phyloP scores from a whole-genome alignment of 768 basidiomycete genomes.

The Inosperma sp. region DNA sequence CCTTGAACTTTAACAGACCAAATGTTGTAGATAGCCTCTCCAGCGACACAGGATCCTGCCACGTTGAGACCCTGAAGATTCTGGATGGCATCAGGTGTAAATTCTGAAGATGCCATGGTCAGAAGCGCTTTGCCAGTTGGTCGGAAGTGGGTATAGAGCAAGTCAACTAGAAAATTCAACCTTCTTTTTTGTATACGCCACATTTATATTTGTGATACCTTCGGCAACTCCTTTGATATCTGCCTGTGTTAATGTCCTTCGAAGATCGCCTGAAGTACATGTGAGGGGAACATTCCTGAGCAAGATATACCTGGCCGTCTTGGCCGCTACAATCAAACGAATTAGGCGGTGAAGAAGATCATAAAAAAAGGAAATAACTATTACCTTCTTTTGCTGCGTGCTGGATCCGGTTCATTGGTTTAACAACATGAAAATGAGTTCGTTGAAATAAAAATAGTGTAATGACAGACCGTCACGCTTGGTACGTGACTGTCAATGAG shows the following conservation, averaged over 20 bases:
- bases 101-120: conserved; percentile 46
- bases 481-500: too few species aligned
- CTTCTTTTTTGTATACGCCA: neutral
- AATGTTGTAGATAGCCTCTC: conserved; percentile 33
- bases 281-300: conserved; percentile 48
- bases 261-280: conserved; percentile 53
- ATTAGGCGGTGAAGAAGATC: neutral
- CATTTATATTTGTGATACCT: conserved; percentile 27
- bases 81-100: conserved; percentile 31
- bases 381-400: too few species aligned
- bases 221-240: conserved; percentile 45
- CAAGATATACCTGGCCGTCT: conserved; percentile 39
- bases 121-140: conserved; percentile 59
- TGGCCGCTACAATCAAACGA: conserved; percentile 14
- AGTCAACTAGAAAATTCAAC: conserved; percentile 38
- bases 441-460: too few species aligned
- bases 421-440: too few species aligned
- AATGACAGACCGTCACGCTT: too few species aligned
- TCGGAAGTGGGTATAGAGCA: conserved; percentile 56
- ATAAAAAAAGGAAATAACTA: too few species aligned
- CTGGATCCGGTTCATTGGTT: too few species aligned
- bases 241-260: conserved; percentile 38
- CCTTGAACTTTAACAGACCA: conserved; percentile 25
- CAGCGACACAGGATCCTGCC: conserved; percentile 40
- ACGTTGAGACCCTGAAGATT: conserved; percentile 43